A percentile compares a stretch with the other conserved stretches of the same genome.
phyloP scores from a whole-genome alignment of 2,329 filamentous ascomycete genomes.

The Aspergillus fructus region DNA sequence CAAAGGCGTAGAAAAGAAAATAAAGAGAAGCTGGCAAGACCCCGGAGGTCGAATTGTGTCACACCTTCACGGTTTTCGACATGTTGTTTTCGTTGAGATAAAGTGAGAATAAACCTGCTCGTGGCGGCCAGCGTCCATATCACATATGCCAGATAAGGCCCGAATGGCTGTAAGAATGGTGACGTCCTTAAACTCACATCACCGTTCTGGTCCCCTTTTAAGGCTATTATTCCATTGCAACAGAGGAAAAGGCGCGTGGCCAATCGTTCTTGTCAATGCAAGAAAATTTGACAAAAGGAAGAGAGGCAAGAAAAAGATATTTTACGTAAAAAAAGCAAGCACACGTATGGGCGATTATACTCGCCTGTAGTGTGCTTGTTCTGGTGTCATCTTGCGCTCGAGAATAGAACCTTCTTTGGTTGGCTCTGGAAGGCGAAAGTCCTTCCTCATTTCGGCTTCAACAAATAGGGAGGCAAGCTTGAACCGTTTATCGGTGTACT shows the following conservation, averaged over 20 bases:
- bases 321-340: conserved; percentile 6
- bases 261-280: neutral
- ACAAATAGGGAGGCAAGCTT: conserved; percentile 82
- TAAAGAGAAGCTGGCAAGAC: neutral
- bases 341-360: conserved; percentile 12
- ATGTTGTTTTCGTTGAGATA: neutral
- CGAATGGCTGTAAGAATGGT: neutral
- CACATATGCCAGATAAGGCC: conserved; percentile 2
- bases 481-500: conserved; percentile 85
- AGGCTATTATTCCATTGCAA: conserved; percentile 1
- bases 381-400: conserved; percentile 14
- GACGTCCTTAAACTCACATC: neutral
- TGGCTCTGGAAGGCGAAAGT: conserved; percentile 52
- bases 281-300: conserved; percentile 8
- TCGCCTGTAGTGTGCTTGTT: conserved; percentile 22
- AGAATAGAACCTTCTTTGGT: conserved; percentile 16
- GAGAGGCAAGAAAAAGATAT: conserved; percentile 12
- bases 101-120: conserved; percentile 1
- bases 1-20: conserved; percentile 2
- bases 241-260: conserved; percentile 9
- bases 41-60: neutral
- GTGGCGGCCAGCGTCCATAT: neutral
- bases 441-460: conserved; percentile 67
- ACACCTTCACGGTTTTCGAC: neutral
- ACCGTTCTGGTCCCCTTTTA: neutral